Percentiles rank a stretch among this genome's conserved stretches.
Evolutionary conservation across 176 grass and related monocot genomes (phyloP).

Genomic region (Bothriochloa decipiens): DNA sequence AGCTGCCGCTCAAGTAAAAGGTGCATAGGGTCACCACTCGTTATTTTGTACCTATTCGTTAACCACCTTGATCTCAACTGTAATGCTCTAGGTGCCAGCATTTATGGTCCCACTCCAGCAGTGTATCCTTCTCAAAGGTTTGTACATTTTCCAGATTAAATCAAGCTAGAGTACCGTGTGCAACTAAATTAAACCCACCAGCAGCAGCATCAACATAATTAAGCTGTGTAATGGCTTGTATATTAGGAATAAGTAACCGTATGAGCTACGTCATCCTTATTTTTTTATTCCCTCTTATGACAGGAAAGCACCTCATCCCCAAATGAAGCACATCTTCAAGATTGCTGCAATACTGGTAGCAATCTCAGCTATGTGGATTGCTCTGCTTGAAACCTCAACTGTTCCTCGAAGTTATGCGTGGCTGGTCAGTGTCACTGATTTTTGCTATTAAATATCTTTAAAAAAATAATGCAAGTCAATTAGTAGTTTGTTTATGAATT

Average conservation of each 20-base stretch:
- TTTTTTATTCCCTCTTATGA: not conserved
- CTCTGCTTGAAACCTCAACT: conserved; percentile 61
- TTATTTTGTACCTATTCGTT: not conserved
- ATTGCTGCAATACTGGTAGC: conserved; percentile 58
- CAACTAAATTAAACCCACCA: not conserved
- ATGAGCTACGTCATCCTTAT: not conserved
- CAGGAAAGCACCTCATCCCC: not conserved
- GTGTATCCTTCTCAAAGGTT: not conserved
- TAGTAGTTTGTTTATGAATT: not conserved
- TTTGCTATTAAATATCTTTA: conserved; percentile 7
- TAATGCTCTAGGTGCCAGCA: not conserved
- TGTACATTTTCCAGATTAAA: not conserved
- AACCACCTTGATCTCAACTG: not conserved
- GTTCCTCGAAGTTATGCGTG: conserved; percentile 75
- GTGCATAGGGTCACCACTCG: not conserved
- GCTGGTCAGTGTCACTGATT: conserved; percentile 62
- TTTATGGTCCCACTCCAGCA: not conserved
- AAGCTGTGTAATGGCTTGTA: not conserved
- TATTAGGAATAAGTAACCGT: not conserved
- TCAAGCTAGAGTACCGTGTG: not conserved
- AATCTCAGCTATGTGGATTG: conserved; percentile 63
- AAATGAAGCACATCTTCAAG: conserved; percentile 64
- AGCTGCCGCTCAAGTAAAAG: not conserved
- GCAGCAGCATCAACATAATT: not conserved
- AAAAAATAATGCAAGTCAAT: not conserved